Conservation (phyloP, 768 basidiomycete species). For the Boletus subparvulus region DNA sequence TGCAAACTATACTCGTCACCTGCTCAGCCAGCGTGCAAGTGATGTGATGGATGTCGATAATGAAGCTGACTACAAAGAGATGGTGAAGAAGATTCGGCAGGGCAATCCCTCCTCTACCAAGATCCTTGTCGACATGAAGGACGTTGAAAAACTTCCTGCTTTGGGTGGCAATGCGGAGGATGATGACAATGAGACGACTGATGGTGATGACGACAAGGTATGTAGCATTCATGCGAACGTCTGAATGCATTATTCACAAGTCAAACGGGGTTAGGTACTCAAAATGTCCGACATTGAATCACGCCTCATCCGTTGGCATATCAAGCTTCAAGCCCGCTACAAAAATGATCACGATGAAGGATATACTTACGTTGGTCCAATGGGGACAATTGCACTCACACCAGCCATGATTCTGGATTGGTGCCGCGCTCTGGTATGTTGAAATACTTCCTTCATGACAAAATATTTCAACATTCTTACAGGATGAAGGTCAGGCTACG, state of each 20-base stretch:
- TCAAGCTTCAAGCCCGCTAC: constrained; percentile 4
- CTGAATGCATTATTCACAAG: too few species aligned
- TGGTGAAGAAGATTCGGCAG: constrained; percentile 11
- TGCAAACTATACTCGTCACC: too few species aligned
- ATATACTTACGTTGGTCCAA: constrained; percentile 2
- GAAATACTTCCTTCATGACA: neutral
- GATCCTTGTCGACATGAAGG: constrained; percentile 4
- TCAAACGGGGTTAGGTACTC: too few species aligned
- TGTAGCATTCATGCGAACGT: too few species aligned
- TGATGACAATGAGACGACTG: too few species aligned
- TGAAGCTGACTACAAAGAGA: constrained; percentile 11
- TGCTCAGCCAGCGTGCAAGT: neutral
- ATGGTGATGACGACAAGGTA: too few species aligned
- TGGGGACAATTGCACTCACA: neutral
- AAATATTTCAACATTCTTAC: neutral
- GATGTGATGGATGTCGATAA: constrained; percentile 14
- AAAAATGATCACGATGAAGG: constrained; percentile 4
- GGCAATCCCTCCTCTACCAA: neutral
- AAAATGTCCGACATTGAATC: too few species aligned
- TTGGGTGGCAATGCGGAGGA: neutral
- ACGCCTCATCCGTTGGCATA: neutral
- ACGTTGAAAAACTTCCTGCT: neutral
- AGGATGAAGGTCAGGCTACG: constrained; percentile 8
- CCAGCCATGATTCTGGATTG: constrained; percentile 11
- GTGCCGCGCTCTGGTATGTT: constrained; percentile 1